Evolutionary conservation across 768 basidiomycete species (phyloP).

Genomic region (Exsudoporus frostii): DNA sequence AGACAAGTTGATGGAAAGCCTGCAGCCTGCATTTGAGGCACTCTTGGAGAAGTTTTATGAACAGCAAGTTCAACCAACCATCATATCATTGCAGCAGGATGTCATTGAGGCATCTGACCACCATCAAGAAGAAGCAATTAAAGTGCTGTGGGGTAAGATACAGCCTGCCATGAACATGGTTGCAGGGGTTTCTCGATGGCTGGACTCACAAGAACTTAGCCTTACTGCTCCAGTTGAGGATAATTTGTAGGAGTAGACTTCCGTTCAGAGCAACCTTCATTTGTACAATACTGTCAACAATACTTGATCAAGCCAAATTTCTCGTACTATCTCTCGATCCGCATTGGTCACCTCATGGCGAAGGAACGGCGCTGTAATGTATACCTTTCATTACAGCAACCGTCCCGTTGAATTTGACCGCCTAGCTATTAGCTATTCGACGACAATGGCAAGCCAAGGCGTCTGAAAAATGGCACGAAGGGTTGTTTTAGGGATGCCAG

Average conservation of each 20-base stretch:
- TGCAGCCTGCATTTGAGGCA: conserved; percentile 19
- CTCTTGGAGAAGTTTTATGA: conserved; percentile 23
- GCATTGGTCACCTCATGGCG: not conserved
- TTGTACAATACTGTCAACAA: conserved; percentile 10
- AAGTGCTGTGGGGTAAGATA: conserved; percentile 26
- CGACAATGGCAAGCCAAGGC: conserved; percentile 26
- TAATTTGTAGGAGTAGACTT: conserved; percentile 2
- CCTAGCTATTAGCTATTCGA: conserved; percentile 23
- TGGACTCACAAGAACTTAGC: conserved; percentile 28
- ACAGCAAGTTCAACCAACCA: conserved; percentile 18
- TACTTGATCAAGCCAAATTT: not conserved
- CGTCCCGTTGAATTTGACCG: conserved; percentile 1
- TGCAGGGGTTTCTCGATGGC: conserved; percentile 27
- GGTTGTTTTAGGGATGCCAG: conserved; percentile 23
- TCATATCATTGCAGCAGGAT: conserved; percentile 9
- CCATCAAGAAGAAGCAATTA: conserved; percentile 21
- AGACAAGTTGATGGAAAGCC: conserved; percentile 17
- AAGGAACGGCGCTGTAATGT: conserved; percentile 33
- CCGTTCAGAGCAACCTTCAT: conserved; percentile 12
- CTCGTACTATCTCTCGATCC: not conserved
- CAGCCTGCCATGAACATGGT: conserved; percentile 33
- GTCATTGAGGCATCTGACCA: conserved; percentile 15
- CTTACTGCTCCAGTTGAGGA: conserved; percentile 18
- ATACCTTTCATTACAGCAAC: conserved; percentile 8
- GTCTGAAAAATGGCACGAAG: conserved; percentile 14